Base-by-base conservation (phyloP, 1,139 yeast species). In the Debaryomycetaceae sp. region DNA sequence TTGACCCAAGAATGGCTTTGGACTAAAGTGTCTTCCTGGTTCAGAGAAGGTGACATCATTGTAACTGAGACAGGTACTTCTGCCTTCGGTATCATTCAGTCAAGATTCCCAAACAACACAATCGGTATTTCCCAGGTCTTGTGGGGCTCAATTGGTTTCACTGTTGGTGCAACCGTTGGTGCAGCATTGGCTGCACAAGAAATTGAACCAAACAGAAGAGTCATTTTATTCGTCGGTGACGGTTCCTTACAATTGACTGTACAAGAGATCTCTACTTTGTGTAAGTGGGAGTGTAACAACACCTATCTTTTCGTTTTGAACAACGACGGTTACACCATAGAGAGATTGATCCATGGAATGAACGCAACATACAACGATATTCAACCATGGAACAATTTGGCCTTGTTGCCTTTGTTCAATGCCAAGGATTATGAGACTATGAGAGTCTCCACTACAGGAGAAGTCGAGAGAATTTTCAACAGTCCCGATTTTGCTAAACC, bases 31-130 rank as follows among this genome's bases (percentile, higher is more conserved):
- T 78, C 87, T 31, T 70, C 79, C 35, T 87, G 87, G 83, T 76
- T 87, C 58, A 73, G 76, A 58, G 83, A 82, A 55, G 91, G 92
- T 49, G 96, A 87, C 65, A 75, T 87, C 45, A 78, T 87, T 51
- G 75, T 87, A 53, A 81, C 92, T 43, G 96, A 87, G 65, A 87
- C 95, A 36, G 95, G 96, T 67, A 87, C 96, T 33, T 83, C 95
- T 29, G 87, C 94, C 31, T 87, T 87, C 59, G 96, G 96, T 67
- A 81, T 87, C 50, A 78, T 83, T 51, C 86, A 82, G 59, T 75
- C 92, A 34, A 78, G 79, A 58, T 87, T 84, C 81, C 95, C 95
- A 48, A 68, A 75, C 56, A 69, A 81, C 60, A 74, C 83, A 34
- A 66, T 78, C 49, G 95, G 95, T 56, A 87, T 87, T 49, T 85